Conservation (phyloP, 148 eudicot genomes). For the Salicornia ramosissima region DNA sequence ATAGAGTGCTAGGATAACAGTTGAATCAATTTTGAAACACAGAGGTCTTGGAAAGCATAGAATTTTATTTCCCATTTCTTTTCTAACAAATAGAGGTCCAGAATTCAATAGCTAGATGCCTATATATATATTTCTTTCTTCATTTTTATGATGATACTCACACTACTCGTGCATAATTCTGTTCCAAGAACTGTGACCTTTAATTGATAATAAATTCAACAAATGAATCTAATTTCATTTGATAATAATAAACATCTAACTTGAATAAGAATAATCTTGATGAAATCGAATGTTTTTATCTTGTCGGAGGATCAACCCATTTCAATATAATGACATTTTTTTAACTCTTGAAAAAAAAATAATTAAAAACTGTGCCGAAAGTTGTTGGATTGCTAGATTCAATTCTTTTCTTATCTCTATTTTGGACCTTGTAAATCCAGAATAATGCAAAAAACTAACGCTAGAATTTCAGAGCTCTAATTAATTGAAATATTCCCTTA, state of each 20-base stretch:
- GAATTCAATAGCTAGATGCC: slow-evolving; percentile 1
- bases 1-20: neutral
- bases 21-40: neutral
- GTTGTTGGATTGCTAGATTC: slow-evolving; percentile 19
- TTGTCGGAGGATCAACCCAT: slow-evolving; percentile 28
- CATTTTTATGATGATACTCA: neutral
- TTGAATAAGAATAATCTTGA: slow-evolving; percentile 28
- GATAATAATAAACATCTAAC: neutral
- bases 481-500: slow-evolving; percentile 1
- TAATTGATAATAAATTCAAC: slow-evolving; percentile 9
- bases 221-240: slow-evolving; percentile 14
- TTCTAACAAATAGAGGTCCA: neutral
- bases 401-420: slow-evolving; percentile 27
- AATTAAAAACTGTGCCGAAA: slow-evolving; percentile 22
- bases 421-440: slow-evolving; percentile 8
- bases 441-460: too few relatives aligned
- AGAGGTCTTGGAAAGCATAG: neutral
- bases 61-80: neutral
- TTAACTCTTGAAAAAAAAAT: neutral
- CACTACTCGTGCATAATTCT: slow-evolving; percentile 7
- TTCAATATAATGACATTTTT: neutral
- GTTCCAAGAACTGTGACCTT: slow-evolving; percentile 4
- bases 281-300: slow-evolving; percentile 28
- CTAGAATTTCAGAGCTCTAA: slow-evolving; percentile 19
- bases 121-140: neutral